Evolutionary conservation across 192 early-diverging fungal genomes (phyloP), one percentile per base, ranked within the genome.

Genomic region (Phlyctochytrium planicorne): DNA sequence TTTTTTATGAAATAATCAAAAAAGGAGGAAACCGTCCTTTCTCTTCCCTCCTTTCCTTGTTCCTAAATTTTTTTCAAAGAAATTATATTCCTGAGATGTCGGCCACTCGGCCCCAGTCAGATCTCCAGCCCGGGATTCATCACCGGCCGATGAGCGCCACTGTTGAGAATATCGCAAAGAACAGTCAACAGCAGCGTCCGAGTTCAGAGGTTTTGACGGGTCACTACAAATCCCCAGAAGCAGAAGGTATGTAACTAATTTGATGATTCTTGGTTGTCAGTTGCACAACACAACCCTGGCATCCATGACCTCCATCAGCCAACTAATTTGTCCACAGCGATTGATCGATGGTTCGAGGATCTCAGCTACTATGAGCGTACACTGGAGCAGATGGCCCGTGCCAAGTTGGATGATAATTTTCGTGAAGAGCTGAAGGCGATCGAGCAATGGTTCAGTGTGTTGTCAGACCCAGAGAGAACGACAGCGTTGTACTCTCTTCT

Each of bases 381-480:
- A 53, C 82, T 98, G 12, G 93, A 98, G 72, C 91, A 94, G 60
- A 93, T 96, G 90, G 90, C 92, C 52, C 76, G 66, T 1, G 67
- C 77, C 29, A 80, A 80, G 63, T 65, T 78, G 24, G 73, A 78
- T 65, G 77, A 75, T 40, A 60, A 34, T 59, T 77, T 77, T 70
- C 88, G 91, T 63, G 94, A 95, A 55, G 95, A 95, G 73, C 86
- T 97, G 52, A 85, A 87, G 53, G 90, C 93, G 50, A 91, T 98
- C 53, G 93, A 98, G 74, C 88, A 95, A 65, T 98, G 96, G 96
- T 94, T 98, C 76, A 83, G 84, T 3, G 90, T 94, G 32, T 80
- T 95, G 56, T 84, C 89, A 1, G 94, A 98, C 68, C 87, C 92
- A 30, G 96, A 98, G 79, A 80, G 93, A 30, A 96, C 94, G 17